Evolutionary conservation across 805 yeast genomes (phyloP), one percentile per base, ranked within the genome.

Genomic region (Tanozyma kutaoensis): DNA sequence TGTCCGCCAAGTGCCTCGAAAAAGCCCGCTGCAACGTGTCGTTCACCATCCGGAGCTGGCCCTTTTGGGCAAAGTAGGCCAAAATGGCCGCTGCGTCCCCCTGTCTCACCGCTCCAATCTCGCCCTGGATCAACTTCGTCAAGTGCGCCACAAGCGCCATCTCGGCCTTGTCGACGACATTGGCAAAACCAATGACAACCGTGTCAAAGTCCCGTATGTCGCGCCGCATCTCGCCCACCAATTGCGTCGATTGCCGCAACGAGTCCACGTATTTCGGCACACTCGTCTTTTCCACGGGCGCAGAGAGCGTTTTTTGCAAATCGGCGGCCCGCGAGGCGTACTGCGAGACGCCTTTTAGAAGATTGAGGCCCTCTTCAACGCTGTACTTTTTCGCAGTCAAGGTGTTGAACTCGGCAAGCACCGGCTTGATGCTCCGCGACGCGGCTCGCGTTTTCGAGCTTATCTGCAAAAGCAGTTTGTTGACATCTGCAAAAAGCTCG

Each of bases 391-490:
- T 63, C 1, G 60, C 47, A 21, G 69, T 69, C 30, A 77, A 48
- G 29, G 60, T 55, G 36, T 69, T 70, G 26, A 79, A 76, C 31
- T 72, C 71, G 6, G 65, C 61, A 22, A 79, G 61, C 24, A 82
- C 69, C 1, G 96, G 95, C 26, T 70, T 67, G 39, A 88, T 71
- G 14, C 79, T 63, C 17, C 53, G 50, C 32, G 73, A 70, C 1
- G 88, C 77, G 14, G 61, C 58, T 14, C 58, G 44, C 5, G 85
- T 64, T 28, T 64, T 66, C 17, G 47, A 48, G 5, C 74, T 60
- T 28, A 85, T 65, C 26, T 55, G 58, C 17, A 48, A 56, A 23
- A 82, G 56, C 3, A 82, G 72, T 15, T 52, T 50, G 8, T 69
- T 57, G 29, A 85, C 73, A 24, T 65, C 51, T 2, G 49, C 43